Conservation (phyloP, 1,139 yeast genomes). For the Kluyveromyces marxianus region DNA sequence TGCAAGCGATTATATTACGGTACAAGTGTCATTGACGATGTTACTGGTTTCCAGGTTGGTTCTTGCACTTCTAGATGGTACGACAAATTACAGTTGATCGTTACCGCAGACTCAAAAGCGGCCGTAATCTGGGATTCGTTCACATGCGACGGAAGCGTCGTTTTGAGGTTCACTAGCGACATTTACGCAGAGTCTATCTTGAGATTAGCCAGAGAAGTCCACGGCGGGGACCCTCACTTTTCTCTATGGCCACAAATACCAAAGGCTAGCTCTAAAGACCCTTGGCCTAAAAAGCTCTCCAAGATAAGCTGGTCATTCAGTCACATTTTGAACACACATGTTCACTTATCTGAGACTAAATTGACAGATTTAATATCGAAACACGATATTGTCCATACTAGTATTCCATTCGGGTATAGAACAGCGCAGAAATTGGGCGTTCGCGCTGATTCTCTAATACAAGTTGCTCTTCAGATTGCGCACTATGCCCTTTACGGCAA, state of each 20-base stretch:
- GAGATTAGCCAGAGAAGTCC: constrained; percentile 62
- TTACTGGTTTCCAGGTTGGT: constrained; percentile 58
- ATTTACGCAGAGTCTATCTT: constrained; percentile 67
- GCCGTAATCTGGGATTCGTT: constrained; percentile 73
- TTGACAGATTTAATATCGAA: constrained; percentile 68
- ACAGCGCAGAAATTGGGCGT: constrained; percentile 46
- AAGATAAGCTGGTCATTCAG: constrained; percentile 46
- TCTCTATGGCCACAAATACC: constrained; percentile 47
- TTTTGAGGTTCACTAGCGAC: constrained; percentile 64
- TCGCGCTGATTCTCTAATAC: constrained; percentile 61
- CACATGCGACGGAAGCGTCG: constrained; percentile 74
- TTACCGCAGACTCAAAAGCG: constrained; percentile 63
- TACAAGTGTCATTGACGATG: constrained; percentile 45
- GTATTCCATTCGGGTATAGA: constrained; percentile 38
- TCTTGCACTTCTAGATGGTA: constrained; percentile 76
- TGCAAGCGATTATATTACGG: constrained; percentile 57
- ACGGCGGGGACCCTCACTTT: constrained; percentile 52
- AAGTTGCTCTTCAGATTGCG: constrained; percentile 60
- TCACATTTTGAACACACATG: constrained; percentile 38
- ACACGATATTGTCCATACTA: constrained; percentile 48
- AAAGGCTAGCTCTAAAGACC: constrained; percentile 29
- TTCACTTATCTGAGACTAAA: constrained; percentile 66
- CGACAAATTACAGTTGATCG: constrained; percentile 64
- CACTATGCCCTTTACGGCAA: constrained; percentile 69
- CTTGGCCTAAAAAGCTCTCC: constrained; percentile 13